These are phyloP conservation scores for Anisodus acutangulus DNA, from an alignment of 257 asterid genomes.

Conservation along the genomic window DNA sequence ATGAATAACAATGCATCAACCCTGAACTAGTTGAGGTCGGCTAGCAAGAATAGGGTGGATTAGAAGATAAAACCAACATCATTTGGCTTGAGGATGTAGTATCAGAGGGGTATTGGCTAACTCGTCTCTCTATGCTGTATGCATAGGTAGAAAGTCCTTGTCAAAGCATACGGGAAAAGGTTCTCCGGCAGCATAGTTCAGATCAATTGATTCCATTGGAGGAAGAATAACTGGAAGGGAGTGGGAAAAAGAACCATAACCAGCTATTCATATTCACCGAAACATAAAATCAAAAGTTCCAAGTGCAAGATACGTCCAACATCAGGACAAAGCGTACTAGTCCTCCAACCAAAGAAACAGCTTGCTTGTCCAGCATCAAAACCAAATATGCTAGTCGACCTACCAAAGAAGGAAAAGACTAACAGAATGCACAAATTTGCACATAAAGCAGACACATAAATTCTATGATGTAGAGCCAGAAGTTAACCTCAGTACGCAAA, in stretches of 20 bases:
- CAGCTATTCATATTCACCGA: not conserved
- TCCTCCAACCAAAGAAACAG: not conserved
- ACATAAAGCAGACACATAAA: not conserved
- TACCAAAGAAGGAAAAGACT: conserved; percentile 9
- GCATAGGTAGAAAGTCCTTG: not conserved
- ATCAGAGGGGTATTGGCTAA: not conserved
- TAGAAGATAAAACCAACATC: not conserved
- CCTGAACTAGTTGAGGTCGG: not conserved
- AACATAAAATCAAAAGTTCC: not conserved
- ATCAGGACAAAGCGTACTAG: not conserved
- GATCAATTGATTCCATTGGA: not conserved
- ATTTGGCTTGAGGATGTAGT: conserved; percentile 7
- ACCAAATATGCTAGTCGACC: not conserved
- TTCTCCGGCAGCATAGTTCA: conserved; percentile 3
- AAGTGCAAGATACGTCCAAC: conserved; percentile 19
- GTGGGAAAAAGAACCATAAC: too few relatives aligned
- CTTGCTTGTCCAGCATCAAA: not conserved
- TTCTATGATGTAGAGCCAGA: conserved; percentile 22
- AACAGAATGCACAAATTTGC: not conserved
- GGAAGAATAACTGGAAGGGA: not conserved
- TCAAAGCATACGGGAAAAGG: not conserved
- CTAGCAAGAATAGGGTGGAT: conserved; percentile 9
- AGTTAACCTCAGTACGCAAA: conserved; percentile 89
- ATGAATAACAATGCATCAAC: not conserved
- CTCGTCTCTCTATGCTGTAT: not conserved